Percentiles rank a stretch among this genome's conserved stretches.
These are phyloP conservation scores for Spongiforma sp. DNA, from an alignment of 1,284 basidiomycete species.

Conservation along the genomic window DNA sequence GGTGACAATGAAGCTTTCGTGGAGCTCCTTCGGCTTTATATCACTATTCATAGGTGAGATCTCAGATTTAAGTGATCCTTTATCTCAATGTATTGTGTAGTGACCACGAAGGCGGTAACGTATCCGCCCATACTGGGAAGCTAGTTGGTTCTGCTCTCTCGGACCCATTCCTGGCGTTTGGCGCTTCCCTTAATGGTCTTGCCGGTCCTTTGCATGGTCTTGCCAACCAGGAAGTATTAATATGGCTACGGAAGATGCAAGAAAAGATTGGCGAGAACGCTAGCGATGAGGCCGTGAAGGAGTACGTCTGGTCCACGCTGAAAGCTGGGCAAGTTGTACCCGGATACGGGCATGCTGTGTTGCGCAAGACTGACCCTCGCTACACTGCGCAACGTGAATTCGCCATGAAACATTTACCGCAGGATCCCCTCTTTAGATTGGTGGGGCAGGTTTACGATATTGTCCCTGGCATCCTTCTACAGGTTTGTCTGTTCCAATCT, in stretches of 20 bases:
- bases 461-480: slow-evolving; percentile 91
- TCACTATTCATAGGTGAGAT: slow-evolving; percentile 89
- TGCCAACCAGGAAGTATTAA: slow-evolving; percentile 94
- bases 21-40: slow-evolving; percentile 95
- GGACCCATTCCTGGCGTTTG: slow-evolving; percentile 97
- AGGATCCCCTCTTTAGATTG: slow-evolving; percentile 91
- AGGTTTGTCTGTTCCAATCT: slow-evolving; percentile 80
- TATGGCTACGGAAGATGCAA: slow-evolving; percentile 93
- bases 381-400: slow-evolving; percentile 97
- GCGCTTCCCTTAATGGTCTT: slow-evolving; percentile 93
- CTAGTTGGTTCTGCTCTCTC: slow-evolving; percentile 97
- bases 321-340: slow-evolving; percentile 93
- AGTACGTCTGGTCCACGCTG: slow-evolving; percentile 94
- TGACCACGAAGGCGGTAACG: slow-evolving; percentile 99
- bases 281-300: slow-evolving; percentile 84
- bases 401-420: slow-evolving; percentile 86
- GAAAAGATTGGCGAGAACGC: slow-evolving; percentile 81
- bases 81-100: slow-evolving; percentile 42
- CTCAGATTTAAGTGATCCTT: neutral
- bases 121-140: slow-evolving; percentile 97
- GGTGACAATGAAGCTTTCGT: slow-evolving; percentile 90
- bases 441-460: slow-evolving; percentile 94
- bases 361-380: slow-evolving; percentile 97
- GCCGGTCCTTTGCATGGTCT: slow-evolving; percentile 98
- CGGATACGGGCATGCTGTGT: slow-evolving; percentile 96